Evolutionary conservation across 805 yeast genomes (phyloP), one percentile per base, ranked within the genome.

Genomic region (Yamadazyma akitaensis): DNA sequence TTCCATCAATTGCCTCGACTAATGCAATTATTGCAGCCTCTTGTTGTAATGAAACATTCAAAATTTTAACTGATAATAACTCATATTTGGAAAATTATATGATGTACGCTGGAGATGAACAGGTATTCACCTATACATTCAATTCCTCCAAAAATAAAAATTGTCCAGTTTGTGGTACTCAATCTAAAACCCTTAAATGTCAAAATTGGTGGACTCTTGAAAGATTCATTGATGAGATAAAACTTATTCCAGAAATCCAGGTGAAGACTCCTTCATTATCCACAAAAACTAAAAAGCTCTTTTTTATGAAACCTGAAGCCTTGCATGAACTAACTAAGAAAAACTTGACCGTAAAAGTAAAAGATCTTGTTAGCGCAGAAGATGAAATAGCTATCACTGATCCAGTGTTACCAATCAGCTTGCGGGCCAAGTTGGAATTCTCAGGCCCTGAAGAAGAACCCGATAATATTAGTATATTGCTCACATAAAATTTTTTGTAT

Each of bases 1-100:
- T 92, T 9, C 99, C 99, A 0, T 91, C 97, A 1, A 87, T 91
- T 44, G 96, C 97, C 1, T 84, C 96, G 1, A 91, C 97, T 0
- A 92, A 94, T 62, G 96, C 98, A 2, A 77, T 92, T 18, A 80
- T 92, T 28, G 96, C 97, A 0, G 95, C 94, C 0, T 76, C 89
- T 5, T 87, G 96, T 61, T 85, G 94, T 59, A 86, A 85, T 52
- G 97, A 90, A 62, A 88, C 85, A 1, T 79, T 88, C 63, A 91
- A 91, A 59, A 71, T 90, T 19, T 76, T 88, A 37, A 81, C 96
- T 1, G 80, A 84, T 44, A 71, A 81, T 47, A 81, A 81, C 50
- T 92, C 90, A 0, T 67, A 68, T 14, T 65, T 87, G 54, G 78
- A 81, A 49, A 91, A 89, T 65, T 86, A 86, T 61, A 84, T 88